Evolutionary conservation across 371 early-diverging fungal genomes (phyloP), one percentile per base, ranked within the genome.

Genomic region (Mortierella sp.): DNA sequence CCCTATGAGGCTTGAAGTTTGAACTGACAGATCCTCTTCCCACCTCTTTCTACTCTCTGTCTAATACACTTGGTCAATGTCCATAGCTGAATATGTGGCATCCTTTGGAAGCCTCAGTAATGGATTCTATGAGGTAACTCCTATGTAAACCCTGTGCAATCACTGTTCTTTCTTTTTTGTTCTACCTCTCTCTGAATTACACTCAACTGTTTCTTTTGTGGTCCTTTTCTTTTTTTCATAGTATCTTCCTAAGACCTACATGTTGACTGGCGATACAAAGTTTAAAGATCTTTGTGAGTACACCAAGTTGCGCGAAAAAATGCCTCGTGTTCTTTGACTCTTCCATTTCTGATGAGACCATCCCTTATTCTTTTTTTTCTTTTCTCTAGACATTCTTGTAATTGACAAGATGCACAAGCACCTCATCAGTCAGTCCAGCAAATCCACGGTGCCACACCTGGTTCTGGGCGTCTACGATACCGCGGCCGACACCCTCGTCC

Each of bases 201-300:
- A n/a, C n/a, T n/a, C 31, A 31, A 66, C 13, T 9, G 7, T 5
- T 1, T 9, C 14, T 11, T 29, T 8, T n/a, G n/a, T n/a, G n/a
- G n/a, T n/a, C 10, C 48, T 66, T 26, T 29, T 44, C 31, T n/a
- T 22, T 9, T 48, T 19, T 5, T 22, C 24, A 39, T 76, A 94
- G 89, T 94, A 93, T 73, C 87, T 93, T 44, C 80, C 94, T 10
- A 94, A 95, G 80, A 85, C 91, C 24, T 92, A 89, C 77, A 52
- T 94, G 2, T 69, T 90, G 44, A 81, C 81, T 6, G 87, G 88
- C 71, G 92, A 87, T 72, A 79, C 41, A 66, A 79, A 74, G 68
- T 88, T 85, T 61, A 88, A 86, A 64, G 89, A 89, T 80, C 69
- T 64, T 2, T 79, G 80, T 72, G 75, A 75, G 69, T 5, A 34